A percentile compares a stretch with the other conserved stretches of the same genome.
Conservation (phyloP, 139 green algal genomes). For the Monoraphidium neglectum region DNA sequence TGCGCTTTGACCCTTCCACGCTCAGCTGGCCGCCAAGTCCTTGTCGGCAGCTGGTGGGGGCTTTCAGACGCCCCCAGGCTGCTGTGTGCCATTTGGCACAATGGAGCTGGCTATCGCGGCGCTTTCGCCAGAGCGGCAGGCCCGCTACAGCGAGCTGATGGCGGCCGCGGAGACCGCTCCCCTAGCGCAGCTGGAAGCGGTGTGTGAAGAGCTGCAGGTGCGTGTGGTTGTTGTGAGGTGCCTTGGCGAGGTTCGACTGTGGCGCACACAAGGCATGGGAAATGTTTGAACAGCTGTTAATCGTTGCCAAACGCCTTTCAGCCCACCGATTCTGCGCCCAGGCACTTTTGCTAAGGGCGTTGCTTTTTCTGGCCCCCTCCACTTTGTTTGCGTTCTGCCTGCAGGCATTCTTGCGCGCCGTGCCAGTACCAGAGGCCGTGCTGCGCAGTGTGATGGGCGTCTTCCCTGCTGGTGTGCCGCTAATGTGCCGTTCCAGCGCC, state of each 20-base stretch:
- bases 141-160: conserved; percentile 50
- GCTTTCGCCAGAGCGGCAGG: conserved; percentile 14
- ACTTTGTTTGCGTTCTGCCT: conserved; percentile 10
- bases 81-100: conserved; percentile 87
- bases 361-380: neutral
- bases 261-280: too few species aligned
- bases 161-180: conserved; percentile 15
- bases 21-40: too few species aligned
- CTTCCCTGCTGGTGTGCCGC: conserved; percentile 29
- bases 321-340: too few species aligned
- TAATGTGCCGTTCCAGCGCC: conserved; percentile 79
- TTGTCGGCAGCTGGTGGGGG: neutral
- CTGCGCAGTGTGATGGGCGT: conserved; percentile 22
- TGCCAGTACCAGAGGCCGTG: conserved; percentile 10
- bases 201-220: conserved; percentile 49
- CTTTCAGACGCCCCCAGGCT: conserved; percentile 69
- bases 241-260: conserved; percentile 16
- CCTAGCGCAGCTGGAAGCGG: conserved; percentile 45
- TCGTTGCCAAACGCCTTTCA: too few species aligned
- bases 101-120: conserved; percentile 79
- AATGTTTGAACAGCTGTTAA: too few species aligned
- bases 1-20: too few species aligned
- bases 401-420: conserved; percentile 9
- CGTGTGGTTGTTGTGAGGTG: conserved; percentile 30
- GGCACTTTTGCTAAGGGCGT: neutral